phyloP scores from a whole-genome alignment of 768 basidiomycete species.

The Roridomyces roridus region DNA sequence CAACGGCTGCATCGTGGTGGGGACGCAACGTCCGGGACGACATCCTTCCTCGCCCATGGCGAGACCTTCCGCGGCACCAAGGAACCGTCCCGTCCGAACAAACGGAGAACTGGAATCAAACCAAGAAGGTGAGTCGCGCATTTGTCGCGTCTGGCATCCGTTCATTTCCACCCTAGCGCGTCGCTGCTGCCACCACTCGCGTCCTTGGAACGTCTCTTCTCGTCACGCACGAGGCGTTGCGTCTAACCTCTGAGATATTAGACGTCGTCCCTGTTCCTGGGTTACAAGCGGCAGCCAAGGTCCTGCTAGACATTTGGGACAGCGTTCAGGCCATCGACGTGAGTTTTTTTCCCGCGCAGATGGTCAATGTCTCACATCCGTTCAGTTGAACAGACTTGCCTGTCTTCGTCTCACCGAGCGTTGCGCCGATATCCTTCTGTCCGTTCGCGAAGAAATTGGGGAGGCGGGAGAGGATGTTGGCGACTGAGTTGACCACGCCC shows the following conservation, averaged over 20 bases:
- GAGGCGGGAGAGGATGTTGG: conserved; percentile 50
- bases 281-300: conserved; percentile 52
- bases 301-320: conserved; percentile 61
- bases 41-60: conserved; percentile 23
- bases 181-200: conserved; percentile 37
- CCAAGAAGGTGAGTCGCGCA: conserved; percentile 15
- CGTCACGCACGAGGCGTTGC: conserved; percentile 43
- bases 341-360: conserved; percentile 29
- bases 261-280: conserved; percentile 54
- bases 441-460: conserved; percentile 57
- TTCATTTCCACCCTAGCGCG: conserved; percentile 30
- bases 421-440: conserved; percentile 62
- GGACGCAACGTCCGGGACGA: conserved; percentile 20
- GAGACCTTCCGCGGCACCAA: conserved; percentile 22
- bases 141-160: conserved; percentile 3
- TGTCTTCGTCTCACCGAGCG: conserved; percentile 67
- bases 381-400: conserved; percentile 59
- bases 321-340: conserved; percentile 61
- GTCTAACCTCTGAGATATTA: conserved; percentile 42
- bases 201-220: conserved; percentile 42
- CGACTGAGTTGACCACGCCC: conserved; percentile 50
- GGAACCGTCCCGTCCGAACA: conserved; percentile 31
- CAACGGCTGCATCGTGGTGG: conserved; percentile 25
- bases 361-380: neutral
- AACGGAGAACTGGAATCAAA: conserved; percentile 28